These are phyloP conservation scores for Diacronema lutheri DNA, from an alignment of 78 protist species.

Conservation along the genomic window DNA sequence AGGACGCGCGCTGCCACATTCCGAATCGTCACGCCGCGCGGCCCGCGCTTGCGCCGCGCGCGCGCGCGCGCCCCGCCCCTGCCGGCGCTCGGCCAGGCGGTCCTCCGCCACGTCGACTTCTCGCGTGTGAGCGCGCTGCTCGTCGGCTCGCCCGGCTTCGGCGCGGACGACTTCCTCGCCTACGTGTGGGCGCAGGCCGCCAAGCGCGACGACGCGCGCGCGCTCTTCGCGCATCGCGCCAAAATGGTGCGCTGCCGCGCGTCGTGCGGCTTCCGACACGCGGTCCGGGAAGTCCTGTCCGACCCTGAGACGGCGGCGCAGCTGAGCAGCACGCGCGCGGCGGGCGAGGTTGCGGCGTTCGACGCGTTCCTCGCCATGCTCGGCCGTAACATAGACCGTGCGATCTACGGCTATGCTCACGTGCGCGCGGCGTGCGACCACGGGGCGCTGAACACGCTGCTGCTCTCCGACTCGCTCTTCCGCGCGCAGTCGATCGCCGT, in stretches of 20 bases:
- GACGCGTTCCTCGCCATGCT: conserved; percentile 60
- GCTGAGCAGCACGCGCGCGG: conserved; percentile 77
- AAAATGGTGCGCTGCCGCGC: conserved; percentile 72
- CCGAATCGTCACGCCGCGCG: too few species aligned
- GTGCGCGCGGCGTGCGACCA: conserved; percentile 71
- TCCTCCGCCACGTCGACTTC: conserved; percentile 69
- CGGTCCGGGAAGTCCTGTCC: conserved; percentile 75
- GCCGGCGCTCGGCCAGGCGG: too few species aligned
- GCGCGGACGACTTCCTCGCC: background rate
- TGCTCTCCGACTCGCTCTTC: conserved; percentile 75
- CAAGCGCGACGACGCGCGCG: background rate
- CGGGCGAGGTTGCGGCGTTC: conserved; percentile 62
- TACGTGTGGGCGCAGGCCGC: background rate
- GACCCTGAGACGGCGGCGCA: conserved; percentile 51
- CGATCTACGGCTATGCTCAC: conserved; percentile 76
- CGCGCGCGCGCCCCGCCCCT: too few species aligned
- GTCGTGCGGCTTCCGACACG: conserved; percentile 75
- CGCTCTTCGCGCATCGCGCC: conserved; percentile 7
- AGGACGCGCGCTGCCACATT: too few species aligned
- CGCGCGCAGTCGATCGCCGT: conserved; percentile 42
- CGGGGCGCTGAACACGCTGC: conserved; percentile 65
- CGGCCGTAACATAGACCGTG: conserved; percentile 66
- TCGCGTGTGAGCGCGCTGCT: conserved; percentile 68
- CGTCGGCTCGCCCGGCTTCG: conserved; percentile 83
- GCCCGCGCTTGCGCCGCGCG: too few species aligned